A percentile compares a stretch with the other conserved stretches of the same genome.
phyloP scores from a whole-genome alignment of 805 yeast genomes.

The Saccharomycopsis fodiens region DNA sequence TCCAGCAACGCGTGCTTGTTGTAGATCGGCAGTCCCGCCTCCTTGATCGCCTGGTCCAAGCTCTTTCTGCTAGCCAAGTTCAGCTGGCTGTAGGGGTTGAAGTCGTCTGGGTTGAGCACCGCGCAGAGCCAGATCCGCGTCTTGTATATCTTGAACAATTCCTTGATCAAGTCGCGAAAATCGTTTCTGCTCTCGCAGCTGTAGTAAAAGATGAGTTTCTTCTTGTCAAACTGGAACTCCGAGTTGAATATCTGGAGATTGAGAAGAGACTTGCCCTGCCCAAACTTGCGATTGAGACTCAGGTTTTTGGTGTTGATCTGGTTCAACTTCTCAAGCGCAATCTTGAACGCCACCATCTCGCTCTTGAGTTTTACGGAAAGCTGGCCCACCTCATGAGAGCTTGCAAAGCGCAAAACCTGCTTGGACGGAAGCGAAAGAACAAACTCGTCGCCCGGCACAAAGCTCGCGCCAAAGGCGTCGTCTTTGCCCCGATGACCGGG shows the following conservation, averaged over 20 bases:
- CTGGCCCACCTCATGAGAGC: conserved; percentile 59
- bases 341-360: conserved; percentile 62
- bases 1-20: not conserved
- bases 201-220: conserved; percentile 68
- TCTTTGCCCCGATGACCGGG: conserved; percentile 12
- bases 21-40: not conserved
- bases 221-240: conserved; percentile 77
- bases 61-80: conserved; percentile 13
- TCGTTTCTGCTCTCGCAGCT: conserved; percentile 60
- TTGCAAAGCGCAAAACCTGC: conserved; percentile 69
- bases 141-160: conserved; percentile 66
- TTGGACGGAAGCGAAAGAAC: conserved; percentile 52
- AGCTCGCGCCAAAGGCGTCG: conserved; percentile 11
- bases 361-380: conserved; percentile 58
- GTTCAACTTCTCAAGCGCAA: conserved; percentile 49
- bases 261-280: conserved; percentile 29
- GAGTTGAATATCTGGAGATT: conserved; percentile 61
- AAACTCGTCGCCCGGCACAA: conserved; percentile 23
- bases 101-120: conserved; percentile 32
- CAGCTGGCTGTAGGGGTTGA: conserved; percentile 13
- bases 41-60: conserved; percentile 5
- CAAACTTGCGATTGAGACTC: conserved; percentile 16
- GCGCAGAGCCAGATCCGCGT: conserved; percentile 84
- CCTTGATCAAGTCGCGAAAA: conserved; percentile 65
- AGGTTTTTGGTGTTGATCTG: conserved; percentile 11